Conservation (phyloP, 208 protist species). For the Leishmania tarentolae region DNA sequence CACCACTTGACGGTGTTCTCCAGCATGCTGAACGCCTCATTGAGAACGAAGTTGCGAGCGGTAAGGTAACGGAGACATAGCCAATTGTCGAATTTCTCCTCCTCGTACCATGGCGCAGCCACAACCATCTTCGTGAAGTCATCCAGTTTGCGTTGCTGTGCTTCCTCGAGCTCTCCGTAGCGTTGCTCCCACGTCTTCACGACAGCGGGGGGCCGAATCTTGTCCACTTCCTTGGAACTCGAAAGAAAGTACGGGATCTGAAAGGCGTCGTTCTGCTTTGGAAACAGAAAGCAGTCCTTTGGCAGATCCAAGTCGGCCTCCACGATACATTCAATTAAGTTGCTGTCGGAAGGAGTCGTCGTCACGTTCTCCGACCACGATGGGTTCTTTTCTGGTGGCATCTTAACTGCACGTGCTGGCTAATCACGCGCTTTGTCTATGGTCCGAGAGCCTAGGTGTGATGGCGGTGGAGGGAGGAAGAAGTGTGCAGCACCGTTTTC, state of each 20-base stretch:
- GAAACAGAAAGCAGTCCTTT: constrained; percentile 68
- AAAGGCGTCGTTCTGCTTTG: constrained; percentile 74
- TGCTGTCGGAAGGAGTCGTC: neutral
- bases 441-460: neutral
- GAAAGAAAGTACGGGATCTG: constrained; percentile 81
- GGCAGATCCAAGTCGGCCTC: constrained; percentile 42
- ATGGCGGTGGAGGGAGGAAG: neutral
- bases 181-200: constrained; percentile 83
- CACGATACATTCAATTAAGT: neutral
- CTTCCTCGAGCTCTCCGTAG: constrained; percentile 45
- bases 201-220: constrained; percentile 68
- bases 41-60: constrained; percentile 65
- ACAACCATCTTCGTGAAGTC: constrained; percentile 50
- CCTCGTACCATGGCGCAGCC: constrained; percentile 60
- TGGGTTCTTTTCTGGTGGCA: neutral
- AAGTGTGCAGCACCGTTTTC: neutral
- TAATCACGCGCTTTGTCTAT: neutral
- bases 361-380: neutral
- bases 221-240: constrained; percentile 50
- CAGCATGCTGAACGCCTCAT: constrained; percentile 72
- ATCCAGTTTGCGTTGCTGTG: constrained; percentile 38
- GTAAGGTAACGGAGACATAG: constrained; percentile 69
- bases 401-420: neutral
- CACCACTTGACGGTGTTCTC: constrained; percentile 73
- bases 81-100: constrained; percentile 62